phyloP scores from a whole-genome alignment of 1,284 basidiomycete species.

The Inonotus obliquus region DNA sequence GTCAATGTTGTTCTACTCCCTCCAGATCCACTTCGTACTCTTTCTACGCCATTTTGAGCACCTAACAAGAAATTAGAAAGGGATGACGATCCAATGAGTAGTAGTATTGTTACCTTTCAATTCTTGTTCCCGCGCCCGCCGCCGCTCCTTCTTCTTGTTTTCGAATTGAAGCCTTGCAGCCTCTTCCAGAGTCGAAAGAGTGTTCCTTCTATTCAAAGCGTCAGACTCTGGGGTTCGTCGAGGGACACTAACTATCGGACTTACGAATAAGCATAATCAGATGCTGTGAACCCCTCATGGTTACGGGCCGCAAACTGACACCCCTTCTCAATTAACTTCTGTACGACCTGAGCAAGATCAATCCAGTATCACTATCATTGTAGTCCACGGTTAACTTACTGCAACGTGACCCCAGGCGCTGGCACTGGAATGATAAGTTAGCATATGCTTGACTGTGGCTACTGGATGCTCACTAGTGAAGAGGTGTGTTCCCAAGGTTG shows the following conservation, averaged over 20 bases:
- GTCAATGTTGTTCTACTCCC: conserved; percentile 70
- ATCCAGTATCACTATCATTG: conserved; percentile 14
- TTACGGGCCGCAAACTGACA: conserved; percentile 81
- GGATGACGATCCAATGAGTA: conserved; percentile 33
- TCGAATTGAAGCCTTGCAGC: conserved; percentile 72
- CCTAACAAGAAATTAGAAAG: conserved; percentile 30
- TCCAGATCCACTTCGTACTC: conserved; percentile 76
- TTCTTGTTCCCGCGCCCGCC: conserved; percentile 58
- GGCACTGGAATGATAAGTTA: conserved; percentile 45
- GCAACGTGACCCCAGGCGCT: conserved; percentile 81
- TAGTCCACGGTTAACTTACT: conserved; percentile 36
- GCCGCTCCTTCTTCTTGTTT: conserved; percentile 67
- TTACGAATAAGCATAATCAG: conserved; percentile 89
- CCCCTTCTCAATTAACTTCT: conserved; percentile 83
- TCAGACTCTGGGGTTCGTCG: conserved; percentile 14
- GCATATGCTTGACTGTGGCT: neutral
- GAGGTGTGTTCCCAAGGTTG: conserved; percentile 85
- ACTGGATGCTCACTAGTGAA: conserved; percentile 75
- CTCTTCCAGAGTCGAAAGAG: conserved; percentile 69
- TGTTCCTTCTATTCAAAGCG: conserved; percentile 46
- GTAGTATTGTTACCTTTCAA: conserved; percentile 45
- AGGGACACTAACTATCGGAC: conserved; percentile 29
- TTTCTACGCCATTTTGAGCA: conserved; percentile 31
- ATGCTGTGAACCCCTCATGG: conserved; percentile 86
- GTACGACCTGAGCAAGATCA: conserved; percentile 57